Evolutionary conservation across 768 basidiomycete genomes (phyloP), one percentile per base, ranked within the genome.

Genomic region (Xerocomus brunneocitrinus): DNA sequence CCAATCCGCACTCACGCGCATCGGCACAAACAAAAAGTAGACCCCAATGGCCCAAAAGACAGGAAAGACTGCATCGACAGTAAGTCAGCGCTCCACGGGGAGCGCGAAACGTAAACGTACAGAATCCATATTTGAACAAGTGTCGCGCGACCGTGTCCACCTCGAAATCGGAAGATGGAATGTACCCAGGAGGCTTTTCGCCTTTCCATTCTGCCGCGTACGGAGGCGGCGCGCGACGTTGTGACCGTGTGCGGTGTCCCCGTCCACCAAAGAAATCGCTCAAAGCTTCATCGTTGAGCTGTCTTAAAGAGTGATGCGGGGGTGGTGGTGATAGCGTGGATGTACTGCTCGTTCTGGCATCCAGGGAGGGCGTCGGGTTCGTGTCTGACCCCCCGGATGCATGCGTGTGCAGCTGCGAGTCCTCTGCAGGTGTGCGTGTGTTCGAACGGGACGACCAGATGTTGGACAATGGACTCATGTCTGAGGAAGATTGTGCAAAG

Each of bases 121-220:
- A 62, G 61, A 85, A 84, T 41, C 82, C 81, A 53, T 83, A 83
- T 60, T 78, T 79, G 71, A 85, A 84, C 43, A 85, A 66, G 63
- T 78, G 81, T 68, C 78, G 76, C 6, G 83, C 79, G 46, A 84
- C 76, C 25, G 82, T 84, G 4, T 73, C 66, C 32, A 76, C 74
- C 69, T 85, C 81, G 22, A 70, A 67, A 52, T 72, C 31, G 66
- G 65, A 48, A 55, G 71, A 50, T 60, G 57, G 31, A 3, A 40
- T 5, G 24, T 65, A 68, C 32, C 0, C 28, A 14, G 67, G 64
- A 2, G 68, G 62, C 50, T 67, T 71, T 31, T 71, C 66, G 48
- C 64, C 61, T 1, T 67, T 62, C 61, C 70, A 69, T 31, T 79
- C 75, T 47, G 72, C 76, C 8, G 69, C 69, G 57, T 81, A 82